Evolutionary conservation across 345 rosid species (phyloP).

Genomic region (Jatropha curcas): DNA sequence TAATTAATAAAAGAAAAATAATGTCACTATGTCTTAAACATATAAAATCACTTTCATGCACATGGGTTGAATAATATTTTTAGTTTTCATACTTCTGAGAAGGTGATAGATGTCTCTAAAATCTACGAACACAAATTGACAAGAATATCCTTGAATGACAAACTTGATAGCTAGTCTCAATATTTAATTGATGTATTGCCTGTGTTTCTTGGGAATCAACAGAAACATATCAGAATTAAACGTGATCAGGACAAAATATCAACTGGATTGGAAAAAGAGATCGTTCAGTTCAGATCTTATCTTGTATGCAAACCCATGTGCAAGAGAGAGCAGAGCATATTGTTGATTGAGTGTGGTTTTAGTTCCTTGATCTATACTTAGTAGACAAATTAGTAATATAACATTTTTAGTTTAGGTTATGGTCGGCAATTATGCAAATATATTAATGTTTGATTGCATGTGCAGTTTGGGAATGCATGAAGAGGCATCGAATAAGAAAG

Average conservation of each 20-base stretch:
- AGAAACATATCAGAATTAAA: neutral
- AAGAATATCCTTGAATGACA: neutral
- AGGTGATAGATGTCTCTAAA: slow-evolving; percentile 9
- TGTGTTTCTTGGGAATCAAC: neutral
- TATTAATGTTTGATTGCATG: neutral
- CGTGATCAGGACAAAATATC: neutral
- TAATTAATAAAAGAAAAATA: neutral
- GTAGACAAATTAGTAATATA: neutral
- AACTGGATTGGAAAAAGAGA: neutral
- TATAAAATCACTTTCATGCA: neutral
- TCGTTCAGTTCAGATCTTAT: neutral
- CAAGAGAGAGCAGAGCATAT: neutral
- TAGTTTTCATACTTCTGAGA: slow-evolving; percentile 6
- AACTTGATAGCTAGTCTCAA: neutral
- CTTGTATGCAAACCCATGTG: slow-evolving; percentile 7
- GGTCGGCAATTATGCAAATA: slow-evolving; percentile 3
- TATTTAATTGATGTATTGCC: neutral
- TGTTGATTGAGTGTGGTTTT: too few relatives aligned
- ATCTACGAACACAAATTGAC: slow-evolving; percentile 4
- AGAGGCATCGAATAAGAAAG: neutral
- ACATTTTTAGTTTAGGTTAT: neutral
- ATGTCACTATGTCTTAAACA: too few relatives aligned
- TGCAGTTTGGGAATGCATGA: neutral
- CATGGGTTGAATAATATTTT: neutral
- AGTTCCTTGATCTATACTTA: neutral